Evolutionary conservation across 2,329 filamentous ascomycete species (phyloP).

Genomic region (Hypoxylon sp.): DNA sequence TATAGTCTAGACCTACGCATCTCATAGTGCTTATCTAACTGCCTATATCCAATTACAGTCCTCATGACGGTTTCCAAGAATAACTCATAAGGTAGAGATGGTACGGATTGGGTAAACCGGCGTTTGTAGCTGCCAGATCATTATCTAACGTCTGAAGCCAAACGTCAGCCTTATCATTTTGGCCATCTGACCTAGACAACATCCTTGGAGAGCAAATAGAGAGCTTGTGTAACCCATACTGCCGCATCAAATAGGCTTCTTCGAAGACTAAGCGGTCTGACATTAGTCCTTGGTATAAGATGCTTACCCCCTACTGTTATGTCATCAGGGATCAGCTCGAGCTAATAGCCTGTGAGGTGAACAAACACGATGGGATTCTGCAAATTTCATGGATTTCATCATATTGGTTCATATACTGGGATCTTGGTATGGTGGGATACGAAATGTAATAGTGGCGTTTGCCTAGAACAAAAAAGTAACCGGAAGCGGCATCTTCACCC

Average conservation of each 20-base stretch:
- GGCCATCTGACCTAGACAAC: constrained; percentile 11
- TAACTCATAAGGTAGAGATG: not conserved
- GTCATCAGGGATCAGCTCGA: not conserved
- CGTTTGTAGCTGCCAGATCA: not conserved
- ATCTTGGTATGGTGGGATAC: not conserved
- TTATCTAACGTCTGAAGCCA: not conserved
- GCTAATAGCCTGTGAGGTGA: constrained; percentile 5
- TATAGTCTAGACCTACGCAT: not conserved
- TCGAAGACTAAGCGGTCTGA: not conserved
- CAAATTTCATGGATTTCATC: not conserved
- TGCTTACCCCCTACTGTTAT: constrained; percentile 3
- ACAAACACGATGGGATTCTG: not conserved
- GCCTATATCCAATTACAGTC: not conserved
- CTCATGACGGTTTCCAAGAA: not conserved
- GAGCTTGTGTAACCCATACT: not conserved
- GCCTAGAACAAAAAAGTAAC: constrained; percentile 5
- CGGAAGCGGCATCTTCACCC: not conserved
- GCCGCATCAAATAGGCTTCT: constrained; percentile 5
- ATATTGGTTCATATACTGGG: not conserved
- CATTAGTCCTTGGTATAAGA: not conserved
- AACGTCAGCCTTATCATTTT: not conserved
- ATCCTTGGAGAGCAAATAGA: constrained; percentile 1
- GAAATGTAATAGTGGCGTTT: not conserved
- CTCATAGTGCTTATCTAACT: constrained; percentile 1
- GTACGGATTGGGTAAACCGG: not conserved